These are phyloP conservation scores for Apiospora koreana DNA, from an alignment of 2,329 filamentous ascomycete species.

Conservation along the genomic window DNA sequence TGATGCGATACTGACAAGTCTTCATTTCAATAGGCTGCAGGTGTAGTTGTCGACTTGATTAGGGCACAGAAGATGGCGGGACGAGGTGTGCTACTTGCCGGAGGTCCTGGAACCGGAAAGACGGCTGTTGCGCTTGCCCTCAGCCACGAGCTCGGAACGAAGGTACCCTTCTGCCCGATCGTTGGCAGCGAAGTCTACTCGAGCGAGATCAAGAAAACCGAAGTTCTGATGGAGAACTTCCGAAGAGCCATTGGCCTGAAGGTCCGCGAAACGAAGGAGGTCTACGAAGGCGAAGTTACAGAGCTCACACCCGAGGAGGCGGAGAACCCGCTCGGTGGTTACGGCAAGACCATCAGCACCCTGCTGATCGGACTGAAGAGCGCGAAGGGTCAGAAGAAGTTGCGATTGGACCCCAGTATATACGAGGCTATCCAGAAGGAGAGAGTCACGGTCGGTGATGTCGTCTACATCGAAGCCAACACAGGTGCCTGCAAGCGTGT, in stretches of 20 bases:
- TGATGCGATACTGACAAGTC: not conserved
- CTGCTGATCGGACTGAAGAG: slow-evolving; percentile 93
- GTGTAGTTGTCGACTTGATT: slow-evolving; percentile 94
- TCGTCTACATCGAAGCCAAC: slow-evolving; percentile 99
- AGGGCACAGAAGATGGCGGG: slow-evolving; percentile 97
- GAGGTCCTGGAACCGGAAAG: slow-evolving; percentile 95
- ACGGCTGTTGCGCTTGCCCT: slow-evolving; percentile 94
- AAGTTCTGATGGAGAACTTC: slow-evolving; percentile 99
- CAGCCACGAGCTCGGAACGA: slow-evolving; percentile 94
- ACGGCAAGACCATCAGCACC: slow-evolving; percentile 96
- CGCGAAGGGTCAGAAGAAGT: slow-evolving; percentile 95
- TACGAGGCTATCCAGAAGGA: slow-evolving; percentile 99
- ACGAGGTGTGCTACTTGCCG: slow-evolving; percentile 87
- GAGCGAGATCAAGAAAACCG: slow-evolving; percentile 98
- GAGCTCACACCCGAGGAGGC: slow-evolving; percentile 97
- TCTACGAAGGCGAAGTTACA: slow-evolving; percentile 98
- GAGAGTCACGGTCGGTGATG: slow-evolving; percentile 91
- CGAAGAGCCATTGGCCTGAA: slow-evolving; percentile 93
- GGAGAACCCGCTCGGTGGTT: slow-evolving; percentile 94
- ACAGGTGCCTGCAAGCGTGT: slow-evolving; percentile 98
- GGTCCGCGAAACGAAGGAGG: slow-evolving; percentile 97
- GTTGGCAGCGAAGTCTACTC: slow-evolving; percentile 98
- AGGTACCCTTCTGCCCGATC: slow-evolving; percentile 98
- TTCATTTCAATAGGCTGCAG: slow-evolving; percentile 69
- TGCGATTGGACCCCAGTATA: slow-evolving; percentile 94